A percentile compares a stretch with the other conserved stretches of the same genome.
Conservation (phyloP, 2,329 filamentous ascomycete genomes). For the Aspergillus puulaauensis region DNA sequence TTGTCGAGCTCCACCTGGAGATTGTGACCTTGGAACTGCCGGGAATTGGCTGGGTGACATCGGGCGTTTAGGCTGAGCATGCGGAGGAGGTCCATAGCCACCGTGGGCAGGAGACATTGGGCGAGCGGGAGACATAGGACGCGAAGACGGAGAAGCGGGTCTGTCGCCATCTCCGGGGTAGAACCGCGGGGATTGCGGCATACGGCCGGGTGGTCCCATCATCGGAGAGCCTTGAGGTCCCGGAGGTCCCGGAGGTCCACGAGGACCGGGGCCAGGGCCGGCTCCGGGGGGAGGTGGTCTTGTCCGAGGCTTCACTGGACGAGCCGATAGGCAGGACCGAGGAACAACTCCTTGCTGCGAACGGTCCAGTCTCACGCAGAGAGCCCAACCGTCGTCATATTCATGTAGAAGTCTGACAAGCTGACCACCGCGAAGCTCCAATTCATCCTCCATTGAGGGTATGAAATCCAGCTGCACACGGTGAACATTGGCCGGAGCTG, state of each 20-base stretch:
- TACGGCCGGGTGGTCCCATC: slow-evolving; percentile 28
- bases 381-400: slow-evolving; percentile 97
- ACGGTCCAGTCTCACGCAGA: slow-evolving; percentile 86
- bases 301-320: slow-evolving; percentile 82
- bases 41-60: slow-evolving; percentile 38
- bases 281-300: slow-evolving; percentile 38
- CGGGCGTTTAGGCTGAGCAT: slow-evolving; percentile 26
- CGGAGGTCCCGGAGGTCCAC: slow-evolving; percentile 29
- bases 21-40: slow-evolving; percentile 36
- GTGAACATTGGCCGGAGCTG: slow-evolving; percentile 69
- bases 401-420: slow-evolving; percentile 88
- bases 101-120: slow-evolving; percentile 29
- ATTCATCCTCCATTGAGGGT: slow-evolving; percentile 88
- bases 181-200: slow-evolving; percentile 33
- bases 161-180: slow-evolving; percentile 29
- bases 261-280: slow-evolving; percentile 27
- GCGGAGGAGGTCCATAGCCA: slow-evolving; percentile 28
- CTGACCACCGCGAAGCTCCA: slow-evolving; percentile 76
- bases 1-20: slow-evolving; percentile 28
- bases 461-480: slow-evolving; percentile 93
- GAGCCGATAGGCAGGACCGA: slow-evolving; percentile 86
- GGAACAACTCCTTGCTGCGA: slow-evolving; percentile 91
- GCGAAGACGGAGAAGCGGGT: slow-evolving; percentile 22
- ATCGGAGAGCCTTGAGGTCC: slow-evolving; percentile 33
- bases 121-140: slow-evolving; percentile 39